phyloP scores from a whole-genome alignment of 768 basidiomycete species.

The Boletales sp. region DNA sequence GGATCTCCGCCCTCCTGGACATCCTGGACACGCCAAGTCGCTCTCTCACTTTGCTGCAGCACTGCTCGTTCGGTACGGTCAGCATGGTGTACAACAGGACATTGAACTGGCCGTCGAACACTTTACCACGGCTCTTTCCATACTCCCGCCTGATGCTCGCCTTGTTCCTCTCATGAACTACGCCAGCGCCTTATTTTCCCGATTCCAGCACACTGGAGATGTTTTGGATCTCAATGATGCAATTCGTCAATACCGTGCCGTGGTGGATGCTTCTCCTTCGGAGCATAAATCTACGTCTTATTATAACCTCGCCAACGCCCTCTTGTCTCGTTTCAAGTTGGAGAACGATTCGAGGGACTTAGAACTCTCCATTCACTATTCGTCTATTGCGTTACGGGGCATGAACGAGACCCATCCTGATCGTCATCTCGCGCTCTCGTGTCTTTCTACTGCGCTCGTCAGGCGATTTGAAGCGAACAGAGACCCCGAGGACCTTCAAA shows the following conservation, averaged over 20 bases:
- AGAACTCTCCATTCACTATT: slow-evolving; percentile 20
- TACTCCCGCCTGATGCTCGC: slow-evolving; percentile 17
- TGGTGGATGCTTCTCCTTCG: slow-evolving; percentile 14
- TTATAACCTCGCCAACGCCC: slow-evolving; percentile 30
- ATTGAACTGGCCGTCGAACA: slow-evolving; percentile 28
- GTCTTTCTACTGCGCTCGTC: slow-evolving; percentile 22
- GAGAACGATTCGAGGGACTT: slow-evolving; percentile 18
- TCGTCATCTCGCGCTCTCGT: slow-evolving; percentile 14
- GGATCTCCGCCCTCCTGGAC: slow-evolving; percentile 23
- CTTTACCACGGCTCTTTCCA: slow-evolving; percentile 19
- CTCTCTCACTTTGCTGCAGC: slow-evolving; percentile 29
- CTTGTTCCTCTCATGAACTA: slow-evolving; percentile 25
- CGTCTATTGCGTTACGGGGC: slow-evolving; percentile 13
- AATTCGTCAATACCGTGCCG: slow-evolving; percentile 21
- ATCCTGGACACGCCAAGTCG: slow-evolving; percentile 21
- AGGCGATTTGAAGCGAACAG: slow-evolving; percentile 18
- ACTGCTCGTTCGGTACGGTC: slow-evolving; percentile 25
- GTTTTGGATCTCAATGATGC: slow-evolving; percentile 20
- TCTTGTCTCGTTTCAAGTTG: slow-evolving; percentile 28
- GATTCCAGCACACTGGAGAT: slow-evolving; percentile 21
- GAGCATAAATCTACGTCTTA: slow-evolving; percentile 18
- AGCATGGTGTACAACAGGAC: slow-evolving; percentile 20
- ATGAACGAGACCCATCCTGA: slow-evolving; percentile 17
- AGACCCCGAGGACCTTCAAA: slow-evolving; percentile 23
- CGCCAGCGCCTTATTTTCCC: slow-evolving; percentile 26